These are phyloP conservation scores for Paraurostyla sp. DNA, from an alignment of 73 alveolate genomes.

Conservation along the genomic window DNA sequence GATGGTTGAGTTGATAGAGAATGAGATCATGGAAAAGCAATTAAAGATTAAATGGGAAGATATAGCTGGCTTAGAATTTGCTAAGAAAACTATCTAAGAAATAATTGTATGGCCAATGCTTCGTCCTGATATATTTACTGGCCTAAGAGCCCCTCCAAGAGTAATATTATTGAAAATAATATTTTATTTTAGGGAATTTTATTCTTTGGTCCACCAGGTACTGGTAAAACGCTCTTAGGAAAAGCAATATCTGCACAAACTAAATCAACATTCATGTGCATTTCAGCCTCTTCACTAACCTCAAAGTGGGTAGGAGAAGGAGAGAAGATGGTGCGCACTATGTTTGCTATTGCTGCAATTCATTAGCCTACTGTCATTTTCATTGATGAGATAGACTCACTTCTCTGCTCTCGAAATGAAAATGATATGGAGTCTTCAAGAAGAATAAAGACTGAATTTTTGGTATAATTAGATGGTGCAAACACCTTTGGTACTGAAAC, in stretches of 20 bases:
- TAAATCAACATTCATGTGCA: slow-evolving; percentile 94
- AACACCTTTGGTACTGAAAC: slow-evolving; percentile 59
- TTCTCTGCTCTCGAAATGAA: slow-evolving; percentile 94
- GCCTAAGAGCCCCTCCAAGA: slow-evolving; percentile 98
- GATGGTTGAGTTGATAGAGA: slow-evolving; percentile 95
- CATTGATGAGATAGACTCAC: slow-evolving; percentile 99
- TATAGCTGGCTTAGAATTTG: slow-evolving; percentile 97
- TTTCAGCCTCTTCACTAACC: slow-evolving; percentile 96
- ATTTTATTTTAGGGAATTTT: slow-evolving; percentile 71
- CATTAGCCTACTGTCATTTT: slow-evolving; percentile 97
- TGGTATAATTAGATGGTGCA: slow-evolving; percentile 88
- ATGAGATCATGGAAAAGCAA: slow-evolving; percentile 90
- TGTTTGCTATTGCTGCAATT: slow-evolving; percentile 92
- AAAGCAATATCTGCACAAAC: slow-evolving; percentile 98
- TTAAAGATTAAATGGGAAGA: slow-evolving; percentile 96
- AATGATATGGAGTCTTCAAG: slow-evolving; percentile 97
- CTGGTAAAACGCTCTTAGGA: slow-evolving; percentile 99
- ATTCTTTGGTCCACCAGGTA: slow-evolving; percentile 99
- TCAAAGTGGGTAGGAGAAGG: slow-evolving; percentile 99
- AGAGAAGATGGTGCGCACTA: slow-evolving; percentile 97
- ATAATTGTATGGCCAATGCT: slow-evolving; percentile 96
- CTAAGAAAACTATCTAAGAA: slow-evolving; percentile 95
- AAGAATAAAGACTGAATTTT: slow-evolving; percentile 98
- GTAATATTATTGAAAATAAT: slow-evolving; percentile 20
- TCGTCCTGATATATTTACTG: slow-evolving; percentile 97